Percentiles rank a stretch among this genome's conserved stretches.
Conservation (phyloP, 2,329 filamentous ascomycete species). For the Byssochlamys sp. region DNA sequence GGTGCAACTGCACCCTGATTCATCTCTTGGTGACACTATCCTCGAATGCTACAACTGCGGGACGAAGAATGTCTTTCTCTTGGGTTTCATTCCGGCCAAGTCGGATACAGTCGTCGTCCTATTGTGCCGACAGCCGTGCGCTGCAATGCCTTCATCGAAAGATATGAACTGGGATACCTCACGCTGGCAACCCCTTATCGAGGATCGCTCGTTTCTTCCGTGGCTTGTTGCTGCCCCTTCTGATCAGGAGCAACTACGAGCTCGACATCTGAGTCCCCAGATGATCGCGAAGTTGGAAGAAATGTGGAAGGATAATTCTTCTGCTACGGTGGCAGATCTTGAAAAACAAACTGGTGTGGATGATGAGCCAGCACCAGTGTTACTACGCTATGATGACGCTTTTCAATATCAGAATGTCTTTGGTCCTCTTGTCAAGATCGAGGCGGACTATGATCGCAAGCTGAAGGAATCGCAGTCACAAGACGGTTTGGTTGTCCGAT, state of each 20-base stretch:
- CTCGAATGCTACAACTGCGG: conserved; percentile 99
- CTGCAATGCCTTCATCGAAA: conserved; percentile 86
- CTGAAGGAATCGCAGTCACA: conserved; percentile 96
- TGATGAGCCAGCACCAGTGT: conserved; percentile 85
- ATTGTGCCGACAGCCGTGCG: conserved; percentile 90
- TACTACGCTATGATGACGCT: conserved; percentile 89
- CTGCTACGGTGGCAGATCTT: conserved; percentile 77
- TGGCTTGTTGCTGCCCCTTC: conserved; percentile 87
- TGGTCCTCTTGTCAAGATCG: conserved; percentile 94
- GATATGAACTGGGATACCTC: conserved; percentile 99
- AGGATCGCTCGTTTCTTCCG: conserved; percentile 84
- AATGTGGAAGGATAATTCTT: conserved; percentile 93
- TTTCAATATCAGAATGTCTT: conserved; percentile 99
- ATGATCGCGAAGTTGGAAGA: conserved; percentile 95
- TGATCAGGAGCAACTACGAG: conserved; percentile 90
- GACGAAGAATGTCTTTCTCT: conserved; percentile 95
- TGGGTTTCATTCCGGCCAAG: conserved; percentile 96
- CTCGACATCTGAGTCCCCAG: conserved; percentile 81
- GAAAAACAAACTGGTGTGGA: conserved; percentile 87
- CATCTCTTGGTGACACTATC: conserved; percentile 86
- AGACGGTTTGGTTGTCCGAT: conserved; percentile 84
- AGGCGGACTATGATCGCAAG: conserved; percentile 98
- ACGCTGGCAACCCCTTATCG: conserved; percentile 92
- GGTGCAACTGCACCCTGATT: conserved; percentile 89
- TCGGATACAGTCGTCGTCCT: conserved; percentile 96